Base-by-base conservation (phyloP, 2,329 filamentous ascomycete species). In the Apiospora phragmitis region DNA sequence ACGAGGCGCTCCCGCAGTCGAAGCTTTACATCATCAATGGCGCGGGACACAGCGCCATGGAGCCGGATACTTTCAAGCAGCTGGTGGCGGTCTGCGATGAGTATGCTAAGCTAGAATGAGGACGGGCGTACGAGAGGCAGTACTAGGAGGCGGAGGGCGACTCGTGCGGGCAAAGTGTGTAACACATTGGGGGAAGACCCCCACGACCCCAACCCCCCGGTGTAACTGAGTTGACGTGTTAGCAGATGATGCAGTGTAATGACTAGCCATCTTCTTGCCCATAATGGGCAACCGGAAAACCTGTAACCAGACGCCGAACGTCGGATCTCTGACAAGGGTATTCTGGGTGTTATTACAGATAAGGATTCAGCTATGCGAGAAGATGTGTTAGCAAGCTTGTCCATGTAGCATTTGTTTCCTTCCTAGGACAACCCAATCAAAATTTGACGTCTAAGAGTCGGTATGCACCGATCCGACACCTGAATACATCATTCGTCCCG, bases 1-100 rank as follows among this genome's bases (percentile, higher is more conserved):
- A 83, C 65, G 79, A 81, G 65, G 76, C 74, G 14, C 78, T 78
- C 73, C 79, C 80, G 5, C 74, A 78, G 69, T 79, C 79, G 8
- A 77, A 73, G 69, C 68, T 82, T 69, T 74, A 78, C 69, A 80
- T 76, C 73, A 72, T 80, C 32, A 69, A 72, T 35, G 79, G 80
- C 73, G 78, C 80, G 1, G 81, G 80, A 8, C 80, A 83, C 72
- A 73, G 73, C 69, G 77, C 76, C 26, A 75, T 32, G 65, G 70
- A 71, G 66, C 70, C 70, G 14, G 51, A 43, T 16, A 71, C 65
- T 4, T 49, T 59, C 29, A 70, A 68, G 68, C 68, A 68, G 66
- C 12, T 71, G 49, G 51, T 43, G 26, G 65, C 67, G 51, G 65
- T 71, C 38, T 70, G 68, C 18, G 70, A 71, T 16, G 68, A 70